Conservation (phyloP, 192 early-diverging fungal genomes). For the Backusella mclennaniae region DNA sequence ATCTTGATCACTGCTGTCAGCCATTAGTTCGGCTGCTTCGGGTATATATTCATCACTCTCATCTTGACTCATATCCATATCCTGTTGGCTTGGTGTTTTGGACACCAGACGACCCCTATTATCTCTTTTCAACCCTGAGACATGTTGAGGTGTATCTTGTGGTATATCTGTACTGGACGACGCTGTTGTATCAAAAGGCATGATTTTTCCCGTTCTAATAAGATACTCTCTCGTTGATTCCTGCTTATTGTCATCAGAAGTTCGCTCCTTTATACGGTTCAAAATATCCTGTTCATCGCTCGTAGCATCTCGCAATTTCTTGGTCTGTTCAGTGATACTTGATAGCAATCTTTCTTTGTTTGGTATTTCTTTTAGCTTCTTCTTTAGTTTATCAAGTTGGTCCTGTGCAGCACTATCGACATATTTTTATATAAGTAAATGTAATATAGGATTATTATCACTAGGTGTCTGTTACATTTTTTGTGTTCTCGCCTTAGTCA, state of each 20-base stretch:
- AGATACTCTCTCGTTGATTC: constrained; percentile 65
- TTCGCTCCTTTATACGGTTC: constrained; percentile 26
- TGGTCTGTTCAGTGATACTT: constrained; percentile 38
- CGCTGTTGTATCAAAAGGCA: constrained; percentile 43
- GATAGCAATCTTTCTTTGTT: constrained; percentile 32
- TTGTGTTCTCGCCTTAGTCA: constrained; percentile 57
- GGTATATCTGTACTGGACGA: constrained; percentile 20
- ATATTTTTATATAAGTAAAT: background rate
- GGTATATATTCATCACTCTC: constrained; percentile 24
- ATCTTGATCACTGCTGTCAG: constrained; percentile 11
- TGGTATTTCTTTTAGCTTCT: constrained; percentile 34
- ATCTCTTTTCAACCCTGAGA: background rate
- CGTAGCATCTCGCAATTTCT: constrained; percentile 9
- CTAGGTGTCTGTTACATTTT: constrained; percentile 36
- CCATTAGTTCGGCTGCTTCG: background rate
- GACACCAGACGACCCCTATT: background rate
- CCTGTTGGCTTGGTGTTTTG: background rate
- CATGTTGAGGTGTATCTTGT: background rate
- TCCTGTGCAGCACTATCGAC: constrained; percentile 13
- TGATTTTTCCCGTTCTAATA: constrained; percentile 69
- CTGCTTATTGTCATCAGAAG: constrained; percentile 16
- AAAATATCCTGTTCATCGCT: constrained; percentile 36
- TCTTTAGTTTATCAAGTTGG: constrained; percentile 35
- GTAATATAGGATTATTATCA: background rate
- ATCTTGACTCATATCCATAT: constrained; percentile 1